Evolutionary conservation across 2,329 filamentous ascomycete genomes (phyloP).

Genomic region (Venturia pyrina): DNA sequence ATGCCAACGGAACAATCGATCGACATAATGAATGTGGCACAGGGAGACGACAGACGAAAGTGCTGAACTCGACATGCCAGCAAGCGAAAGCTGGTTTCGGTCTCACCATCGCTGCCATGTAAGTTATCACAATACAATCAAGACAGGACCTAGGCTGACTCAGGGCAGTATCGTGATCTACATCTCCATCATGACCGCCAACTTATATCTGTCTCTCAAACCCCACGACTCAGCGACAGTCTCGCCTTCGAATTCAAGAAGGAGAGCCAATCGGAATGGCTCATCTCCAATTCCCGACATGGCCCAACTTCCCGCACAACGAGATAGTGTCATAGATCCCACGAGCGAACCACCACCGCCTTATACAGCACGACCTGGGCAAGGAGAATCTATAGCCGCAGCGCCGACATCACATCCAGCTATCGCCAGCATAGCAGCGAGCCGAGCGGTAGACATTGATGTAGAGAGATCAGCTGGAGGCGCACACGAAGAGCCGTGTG

Average conservation of each 20-base stretch:
- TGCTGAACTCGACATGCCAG: not conserved
- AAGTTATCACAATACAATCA: not conserved
- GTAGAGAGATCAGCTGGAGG: not conserved
- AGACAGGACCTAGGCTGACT: not conserved
- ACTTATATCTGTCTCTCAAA: not conserved
- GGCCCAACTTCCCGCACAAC: not conserved
- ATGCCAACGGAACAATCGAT: slow-evolving; percentile 2
- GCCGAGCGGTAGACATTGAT: not conserved
- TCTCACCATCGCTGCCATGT: slow-evolving; percentile 1
- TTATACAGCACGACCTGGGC: not conserved
- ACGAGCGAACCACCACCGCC: not conserved
- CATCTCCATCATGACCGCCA: not conserved
- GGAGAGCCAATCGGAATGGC: not conserved
- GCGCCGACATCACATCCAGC: not conserved
- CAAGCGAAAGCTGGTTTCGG: slow-evolving; percentile 4
- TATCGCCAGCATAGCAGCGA: not conserved
- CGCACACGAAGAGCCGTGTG: not conserved
- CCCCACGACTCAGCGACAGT: not conserved
- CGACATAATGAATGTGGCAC: slow-evolving; percentile 5
- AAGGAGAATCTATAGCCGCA: not conserved
- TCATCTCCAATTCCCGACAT: not conserved
- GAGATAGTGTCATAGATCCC: not conserved
- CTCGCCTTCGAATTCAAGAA: not conserved
- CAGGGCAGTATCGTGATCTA: not conserved
- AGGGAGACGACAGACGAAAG: not conserved